Evolutionary conservation across 208 protist genomes (phyloP).

Genomic region (Crithidia brevicula): DNA sequence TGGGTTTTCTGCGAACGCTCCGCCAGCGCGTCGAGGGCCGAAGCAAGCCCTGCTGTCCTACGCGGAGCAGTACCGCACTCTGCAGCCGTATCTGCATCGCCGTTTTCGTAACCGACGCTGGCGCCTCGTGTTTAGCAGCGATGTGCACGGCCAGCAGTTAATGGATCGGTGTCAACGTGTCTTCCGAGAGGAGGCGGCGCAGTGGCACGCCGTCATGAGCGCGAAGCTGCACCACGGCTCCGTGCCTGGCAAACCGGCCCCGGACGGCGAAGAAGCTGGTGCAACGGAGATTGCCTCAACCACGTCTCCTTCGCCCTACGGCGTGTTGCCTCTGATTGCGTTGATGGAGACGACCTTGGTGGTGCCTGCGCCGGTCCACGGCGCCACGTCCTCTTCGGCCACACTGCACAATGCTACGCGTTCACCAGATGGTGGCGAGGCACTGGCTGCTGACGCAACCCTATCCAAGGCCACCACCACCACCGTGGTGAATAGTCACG

Average conservation of each 20-base stretch:
- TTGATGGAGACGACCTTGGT: conserved; percentile 13
- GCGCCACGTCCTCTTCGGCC: neutral
- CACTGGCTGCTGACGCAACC: neutral
- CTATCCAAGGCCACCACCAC: neutral
- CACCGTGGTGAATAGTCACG: conserved; percentile 10
- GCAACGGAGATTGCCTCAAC: neutral
- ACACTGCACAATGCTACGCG: neutral
- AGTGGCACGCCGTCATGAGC: neutral
- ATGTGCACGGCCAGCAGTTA: conserved; percentile 20
- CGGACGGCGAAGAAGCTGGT: neutral
- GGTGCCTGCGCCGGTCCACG: neutral
- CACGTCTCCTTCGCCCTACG: neutral
- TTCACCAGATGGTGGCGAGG: neutral
- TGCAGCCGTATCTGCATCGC: conserved; percentile 12
- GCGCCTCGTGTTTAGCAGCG: conserved; percentile 31
- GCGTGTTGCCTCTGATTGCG: neutral
- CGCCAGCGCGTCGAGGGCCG: neutral
- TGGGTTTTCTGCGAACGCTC: too few relatives aligned
- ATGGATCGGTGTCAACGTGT: conserved; percentile 18
- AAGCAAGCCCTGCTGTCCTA: conserved; percentile 23
- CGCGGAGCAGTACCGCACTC: conserved; percentile 25
- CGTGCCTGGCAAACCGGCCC: neutral
- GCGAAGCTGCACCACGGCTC: conserved; percentile 2
- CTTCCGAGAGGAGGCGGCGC: conserved; percentile 20
- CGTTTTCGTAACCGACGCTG: conserved; percentile 19